phyloP scores from a whole-genome alignment of 169 alveolate species.

The Sarcocystis neurona region DNA sequence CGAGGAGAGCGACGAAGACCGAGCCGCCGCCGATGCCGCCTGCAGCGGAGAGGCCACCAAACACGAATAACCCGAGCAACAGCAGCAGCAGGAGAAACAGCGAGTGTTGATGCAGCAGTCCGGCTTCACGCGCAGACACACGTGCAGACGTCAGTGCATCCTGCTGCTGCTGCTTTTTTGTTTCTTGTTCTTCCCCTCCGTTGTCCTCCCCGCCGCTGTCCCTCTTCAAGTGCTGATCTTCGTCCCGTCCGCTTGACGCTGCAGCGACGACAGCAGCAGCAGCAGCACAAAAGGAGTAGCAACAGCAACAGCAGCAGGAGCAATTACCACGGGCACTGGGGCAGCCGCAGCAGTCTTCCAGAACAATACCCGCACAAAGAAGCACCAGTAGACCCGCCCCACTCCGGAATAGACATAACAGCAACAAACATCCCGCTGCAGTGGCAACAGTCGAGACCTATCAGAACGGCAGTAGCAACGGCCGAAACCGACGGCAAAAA shows the following conservation, averaged over 20 bases:
- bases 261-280: neutral
- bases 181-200: neutral
- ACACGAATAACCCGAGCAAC: neutral
- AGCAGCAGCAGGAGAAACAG: neutral
- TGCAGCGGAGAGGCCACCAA: neutral
- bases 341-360: too few relatives aligned
- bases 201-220: neutral
- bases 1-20: conserved; percentile 16
- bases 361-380: too few relatives aligned
- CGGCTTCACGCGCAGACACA: neutral
- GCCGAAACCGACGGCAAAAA: too few relatives aligned
- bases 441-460: too few relatives aligned
- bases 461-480: too few relatives aligned
- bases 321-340: neutral
- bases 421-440: too few relatives aligned
- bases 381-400: too few relatives aligned
- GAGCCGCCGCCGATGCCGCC: conserved; percentile 27
- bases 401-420: too few relatives aligned
- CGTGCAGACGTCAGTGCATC: neutral
- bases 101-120: neutral
- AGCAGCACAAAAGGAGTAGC: neutral
- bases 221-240: neutral
- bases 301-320: neutral
- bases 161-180: neutral
- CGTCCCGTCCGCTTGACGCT: neutral